Percentiles rank a stretch among this genome's conserved stretches.
Evolutionary conservation across 345 rosid genomes (phyloP).

Genomic region (Gossypium anomalum): DNA sequence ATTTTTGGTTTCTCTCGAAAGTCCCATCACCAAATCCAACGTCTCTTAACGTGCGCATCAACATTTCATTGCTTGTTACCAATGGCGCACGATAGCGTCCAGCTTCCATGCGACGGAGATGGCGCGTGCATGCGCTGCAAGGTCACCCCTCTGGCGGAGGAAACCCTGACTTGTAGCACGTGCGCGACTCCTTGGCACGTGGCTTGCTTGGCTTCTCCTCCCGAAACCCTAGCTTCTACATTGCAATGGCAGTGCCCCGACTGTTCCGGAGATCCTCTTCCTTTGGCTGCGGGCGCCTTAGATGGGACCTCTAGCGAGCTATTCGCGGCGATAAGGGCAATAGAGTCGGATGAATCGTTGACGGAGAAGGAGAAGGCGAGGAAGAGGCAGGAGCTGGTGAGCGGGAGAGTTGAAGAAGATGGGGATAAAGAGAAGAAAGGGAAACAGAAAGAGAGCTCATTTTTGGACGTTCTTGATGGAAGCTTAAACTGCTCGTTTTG

Average conservation of each 20-base stretch:
- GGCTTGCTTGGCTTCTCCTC: slow-evolving; percentile 39
- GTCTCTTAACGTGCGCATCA: background rate
- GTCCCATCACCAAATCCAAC: background rate
- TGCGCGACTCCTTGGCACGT: slow-evolving; percentile 80
- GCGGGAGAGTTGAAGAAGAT: slow-evolving; percentile 27
- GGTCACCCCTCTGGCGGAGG: slow-evolving; percentile 34
- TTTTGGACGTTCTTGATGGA: slow-evolving; percentile 26
- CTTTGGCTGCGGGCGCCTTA: slow-evolving; percentile 7
- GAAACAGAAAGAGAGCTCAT: background rate
- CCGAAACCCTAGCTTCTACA: slow-evolving; percentile 42
- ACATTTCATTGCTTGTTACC: background rate
- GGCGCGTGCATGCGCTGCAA: slow-evolving; percentile 69
- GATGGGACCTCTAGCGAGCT: slow-evolving; percentile 9
- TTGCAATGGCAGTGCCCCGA: slow-evolving; percentile 70
- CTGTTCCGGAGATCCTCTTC: slow-evolving; percentile 28
- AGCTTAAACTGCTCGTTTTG: slow-evolving; percentile 37
- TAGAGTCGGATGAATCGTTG: slow-evolving; percentile 40
- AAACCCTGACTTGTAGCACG: slow-evolving; percentile 45
- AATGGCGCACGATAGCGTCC: slow-evolving; percentile 40
- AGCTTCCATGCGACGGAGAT: slow-evolving; percentile 65
- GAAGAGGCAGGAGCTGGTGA: slow-evolving; percentile 39
- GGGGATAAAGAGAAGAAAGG: slow-evolving; percentile 19
- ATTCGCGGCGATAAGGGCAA: slow-evolving; percentile 32
- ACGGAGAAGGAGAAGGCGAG: slow-evolving; percentile 44
- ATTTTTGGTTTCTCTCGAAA: background rate